Conservation (phyloP, 163 green algal species). For the Scenedesmus sp. region DNA sequence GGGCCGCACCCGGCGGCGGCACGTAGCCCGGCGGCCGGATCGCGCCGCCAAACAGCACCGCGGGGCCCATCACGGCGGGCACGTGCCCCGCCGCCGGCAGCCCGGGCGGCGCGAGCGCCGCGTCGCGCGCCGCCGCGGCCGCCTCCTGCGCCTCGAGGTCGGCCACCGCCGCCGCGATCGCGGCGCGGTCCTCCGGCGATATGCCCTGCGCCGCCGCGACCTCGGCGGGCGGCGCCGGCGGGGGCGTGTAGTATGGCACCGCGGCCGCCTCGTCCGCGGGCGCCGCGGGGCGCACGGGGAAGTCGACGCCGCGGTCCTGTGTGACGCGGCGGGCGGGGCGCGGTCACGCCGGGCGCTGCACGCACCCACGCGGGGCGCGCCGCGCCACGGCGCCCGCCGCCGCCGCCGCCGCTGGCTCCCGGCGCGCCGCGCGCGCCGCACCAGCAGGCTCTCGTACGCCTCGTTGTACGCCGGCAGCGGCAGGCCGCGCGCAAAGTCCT, state of each 20-base stretch:
- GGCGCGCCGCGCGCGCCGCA: constrained; percentile 1
- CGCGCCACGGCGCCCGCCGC: too few species aligned
- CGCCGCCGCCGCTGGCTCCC: too few species aligned
- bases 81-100: constrained; percentile 36
- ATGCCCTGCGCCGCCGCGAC: constrained; percentile 19
- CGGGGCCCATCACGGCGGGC: constrained; percentile 36
- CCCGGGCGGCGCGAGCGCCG: constrained; percentile 14
- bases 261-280: not conserved
- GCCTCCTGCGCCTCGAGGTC: constrained; percentile 22
- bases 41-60: constrained; percentile 33
- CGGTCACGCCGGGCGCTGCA: too few species aligned
- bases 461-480: constrained; percentile 43
- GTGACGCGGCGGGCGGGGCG: too few species aligned
- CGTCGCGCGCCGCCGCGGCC: constrained; percentile 13
- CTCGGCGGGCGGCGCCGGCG: constrained; percentile 12
- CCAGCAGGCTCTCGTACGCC: constrained; percentile 56
- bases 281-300: constrained; percentile 45
- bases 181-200: constrained; percentile 11
- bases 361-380: too few species aligned
- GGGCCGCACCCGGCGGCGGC: constrained; percentile 12
- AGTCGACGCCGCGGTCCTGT: constrained; percentile 57
- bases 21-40: constrained; percentile 42
- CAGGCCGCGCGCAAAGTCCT: constrained; percentile 56
- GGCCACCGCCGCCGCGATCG: constrained; percentile 22
- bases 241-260: constrained; percentile 45